These are phyloP conservation scores for Coemansia sp. DNA, from an alignment of 192 early-diverging fungal genomes.

Conservation along the genomic window DNA sequence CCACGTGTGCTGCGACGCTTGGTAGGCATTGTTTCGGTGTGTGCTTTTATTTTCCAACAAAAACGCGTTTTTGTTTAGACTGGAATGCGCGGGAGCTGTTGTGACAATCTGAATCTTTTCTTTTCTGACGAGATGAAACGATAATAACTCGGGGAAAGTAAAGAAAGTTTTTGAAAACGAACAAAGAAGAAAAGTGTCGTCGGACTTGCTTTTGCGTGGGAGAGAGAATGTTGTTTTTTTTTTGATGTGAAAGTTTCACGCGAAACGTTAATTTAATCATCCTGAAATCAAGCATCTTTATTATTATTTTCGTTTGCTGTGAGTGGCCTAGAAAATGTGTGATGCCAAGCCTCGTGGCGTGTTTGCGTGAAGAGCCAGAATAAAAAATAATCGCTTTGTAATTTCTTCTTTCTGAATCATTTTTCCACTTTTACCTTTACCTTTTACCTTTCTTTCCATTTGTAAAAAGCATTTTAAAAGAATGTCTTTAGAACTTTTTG, in stretches of 20 bases:
- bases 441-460: neutral
- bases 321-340: neutral
- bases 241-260: no score
- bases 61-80: neutral
- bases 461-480: neutral
- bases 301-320: neutral
- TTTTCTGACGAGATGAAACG: no score
- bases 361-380: neutral
- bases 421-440: neutral
- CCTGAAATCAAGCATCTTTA: neutral
- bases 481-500: constrained; percentile 16
- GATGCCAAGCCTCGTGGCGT: neutral
- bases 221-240: no score
- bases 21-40: neutral
- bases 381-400: neutral
- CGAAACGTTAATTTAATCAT: neutral
- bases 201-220: no score
- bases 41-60: neutral
- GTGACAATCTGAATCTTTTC: neutral
- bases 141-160: no score
- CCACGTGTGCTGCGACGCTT: constrained; percentile 2
- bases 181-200: no score
- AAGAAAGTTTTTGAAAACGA: no score
- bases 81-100: neutral
- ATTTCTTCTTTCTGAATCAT: neutral